Percentiles rank a stretch among this genome's conserved stretches.
These are phyloP conservation scores for Maudiozyma serrabonitensis DNA, from an alignment of 805 yeast genomes.

Conservation along the genomic window DNA sequence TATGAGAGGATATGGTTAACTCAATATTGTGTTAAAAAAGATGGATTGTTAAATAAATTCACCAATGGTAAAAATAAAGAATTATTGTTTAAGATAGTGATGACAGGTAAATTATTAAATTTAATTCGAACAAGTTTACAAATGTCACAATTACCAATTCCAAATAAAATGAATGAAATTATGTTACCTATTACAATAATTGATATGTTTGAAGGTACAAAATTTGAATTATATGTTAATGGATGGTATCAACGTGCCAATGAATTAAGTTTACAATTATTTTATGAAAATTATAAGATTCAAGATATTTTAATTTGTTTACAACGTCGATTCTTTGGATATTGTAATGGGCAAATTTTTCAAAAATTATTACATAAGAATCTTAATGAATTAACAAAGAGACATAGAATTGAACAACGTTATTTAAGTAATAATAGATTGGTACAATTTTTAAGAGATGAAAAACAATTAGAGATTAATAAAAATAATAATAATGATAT, in stretches of 20 bases:
- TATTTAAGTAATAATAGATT: slow-evolving; percentile 17
- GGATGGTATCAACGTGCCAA: slow-evolving; percentile 64
- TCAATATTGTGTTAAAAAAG: slow-evolving; percentile 61
- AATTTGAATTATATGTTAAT: slow-evolving; percentile 46
- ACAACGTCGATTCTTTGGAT: slow-evolving; percentile 45
- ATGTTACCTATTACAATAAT: slow-evolving; percentile 4
- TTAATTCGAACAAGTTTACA: slow-evolving; percentile 35
- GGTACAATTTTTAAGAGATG: slow-evolving; percentile 23
- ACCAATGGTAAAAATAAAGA: slow-evolving; percentile 37
- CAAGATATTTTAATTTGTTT: slow-evolving; percentile 37
- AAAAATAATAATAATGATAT: slow-evolving; percentile 10
- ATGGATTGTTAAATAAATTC: slow-evolving; percentile 66
- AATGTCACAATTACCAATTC: slow-evolving; percentile 10
- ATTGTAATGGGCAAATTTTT: slow-evolving; percentile 20
- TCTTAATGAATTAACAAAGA: slow-evolving; percentile 17
- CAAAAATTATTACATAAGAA: slow-evolving; percentile 15
- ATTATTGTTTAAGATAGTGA: slow-evolving; percentile 43
- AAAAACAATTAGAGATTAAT: slow-evolving; percentile 1
- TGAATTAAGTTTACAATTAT: slow-evolving; percentile 42
- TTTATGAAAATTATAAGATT: slow-evolving; percentile 53
- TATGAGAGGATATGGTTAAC: slow-evolving; percentile 65
- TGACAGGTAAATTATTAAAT: slow-evolving; percentile 79
- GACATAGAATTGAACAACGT: slow-evolving; percentile 18
- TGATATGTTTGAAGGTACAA: slow-evolving; percentile 28
- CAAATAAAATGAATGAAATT: not conserved